Base-by-base conservation (phyloP, 2,329 filamentous ascomycete species). In the Neodidymelliopsis sp. region DNA sequence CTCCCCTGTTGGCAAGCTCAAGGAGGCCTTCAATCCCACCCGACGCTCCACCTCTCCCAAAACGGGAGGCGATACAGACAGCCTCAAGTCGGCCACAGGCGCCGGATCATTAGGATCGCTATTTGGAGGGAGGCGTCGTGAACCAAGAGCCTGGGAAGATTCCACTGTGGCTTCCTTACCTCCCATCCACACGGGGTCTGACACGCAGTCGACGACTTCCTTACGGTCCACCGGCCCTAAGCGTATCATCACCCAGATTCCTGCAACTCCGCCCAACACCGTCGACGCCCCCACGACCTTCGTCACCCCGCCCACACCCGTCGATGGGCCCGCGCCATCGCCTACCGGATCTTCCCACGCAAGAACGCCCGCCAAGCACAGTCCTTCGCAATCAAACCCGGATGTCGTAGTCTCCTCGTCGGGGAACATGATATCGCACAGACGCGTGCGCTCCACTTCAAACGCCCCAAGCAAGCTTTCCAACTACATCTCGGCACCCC, bases 381-480 rank as follows among this genome's bases (percentile, higher is more conserved):
- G 20, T 37, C 63, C 56, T 46, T 74, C 40, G 64, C 72, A 57
- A 65, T 75, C 56, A 69, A 77, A 49, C 70, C 75, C 55, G 66
- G 79, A 63, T 79, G 81, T 86, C 54, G 80, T 82, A 30, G 79
- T 84, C 34, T 85, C 86, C 57, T 78, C 83, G 27, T 82, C 85
- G 59, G 85, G 84, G 64, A 87, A 83, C 65, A 89, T 90, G 84
- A 90, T 86, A 74, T 84, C 86, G 49, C 89, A 92, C 80, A 84
- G 78, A 76, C 78, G 84, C 27, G 79, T 79, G 49, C 79, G 82
- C 59, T 86, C 84, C 57, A 76, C 80, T 46, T 83, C 82, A 43
- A 74, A 74, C 54, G 66, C 69, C 31, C 92, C 91, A 23, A 97
- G 91, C 80, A 97, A 95, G 75, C 81, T 97, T 27, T 96, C 92